These are phyloP conservation scores for Sugiyamaella boreocaroliniensis DNA, from an alignment of 805 yeast species.

Conservation along the genomic window DNA sequence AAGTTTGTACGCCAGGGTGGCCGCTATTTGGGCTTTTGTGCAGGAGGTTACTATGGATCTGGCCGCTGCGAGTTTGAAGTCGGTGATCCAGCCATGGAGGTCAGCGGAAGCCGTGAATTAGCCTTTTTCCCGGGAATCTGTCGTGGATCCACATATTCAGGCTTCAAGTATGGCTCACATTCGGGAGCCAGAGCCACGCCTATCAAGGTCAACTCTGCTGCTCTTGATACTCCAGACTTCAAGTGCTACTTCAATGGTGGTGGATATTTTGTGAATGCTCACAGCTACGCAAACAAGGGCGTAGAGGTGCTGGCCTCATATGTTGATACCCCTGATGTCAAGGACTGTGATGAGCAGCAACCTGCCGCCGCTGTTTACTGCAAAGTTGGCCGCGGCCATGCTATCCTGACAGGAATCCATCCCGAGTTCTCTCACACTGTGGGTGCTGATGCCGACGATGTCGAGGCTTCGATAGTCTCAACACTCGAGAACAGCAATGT, in stretches of 20 bases:
- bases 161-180: conserved; percentile 74
- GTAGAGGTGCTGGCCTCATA: conserved; percentile 74
- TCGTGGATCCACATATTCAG: conserved; percentile 74
- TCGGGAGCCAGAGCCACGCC: conserved; percentile 61
- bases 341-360: conserved; percentile 26
- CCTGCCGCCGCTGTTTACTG: conserved; percentile 70
- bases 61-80: conserved; percentile 75
- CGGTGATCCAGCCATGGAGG: conserved; percentile 65
- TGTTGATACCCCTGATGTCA: conserved; percentile 48
- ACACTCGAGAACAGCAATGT: conserved; percentile 34
- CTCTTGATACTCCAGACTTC: conserved; percentile 14
- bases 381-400: conserved; percentile 66
- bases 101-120: conserved; percentile 78
- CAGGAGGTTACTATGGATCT: conserved; percentile 88
- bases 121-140: conserved; percentile 75
- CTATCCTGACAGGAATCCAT: conserved; percentile 76
- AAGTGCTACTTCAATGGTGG: conserved; percentile 80
- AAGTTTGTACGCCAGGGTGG: conserved; percentile 77
- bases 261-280: conserved; percentile 73
- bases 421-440: conserved; percentile 70
- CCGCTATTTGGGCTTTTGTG: conserved; percentile 77
- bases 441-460: conserved; percentile 27
- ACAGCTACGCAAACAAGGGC: conserved; percentile 37
- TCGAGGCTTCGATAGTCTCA: conserved; percentile 32
- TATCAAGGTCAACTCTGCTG: conserved; percentile 33